Base-by-base conservation (phyloP, 805 yeast species). In the Suhomyces sp. region DNA sequence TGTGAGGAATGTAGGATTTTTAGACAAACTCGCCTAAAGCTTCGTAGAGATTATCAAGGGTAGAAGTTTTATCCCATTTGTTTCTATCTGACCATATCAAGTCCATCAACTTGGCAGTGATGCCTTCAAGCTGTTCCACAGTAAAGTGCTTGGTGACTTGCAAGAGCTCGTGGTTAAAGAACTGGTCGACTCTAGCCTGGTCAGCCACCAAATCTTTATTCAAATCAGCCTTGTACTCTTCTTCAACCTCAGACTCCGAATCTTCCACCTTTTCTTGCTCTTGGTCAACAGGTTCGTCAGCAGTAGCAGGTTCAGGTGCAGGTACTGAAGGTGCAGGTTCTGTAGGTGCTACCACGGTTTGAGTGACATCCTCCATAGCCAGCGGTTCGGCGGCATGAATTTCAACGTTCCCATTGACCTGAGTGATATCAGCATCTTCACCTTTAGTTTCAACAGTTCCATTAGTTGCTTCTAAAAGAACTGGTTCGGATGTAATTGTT, bases 71-170 rank as follows among this genome's bases (percentile, higher is more conserved):
- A 58, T 81, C 79, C 71, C 80, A 69, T 3, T 71, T 68, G 44
- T 72, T 64, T 48, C 94, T 76, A 57, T 83, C 82, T 7, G 74
- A 69, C 96, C 96, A 93, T 6, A 88, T 77, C 13, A 85, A 72
- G 46, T 87, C 91, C 73, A 88, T 82, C 47, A 91, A 62, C 45
- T 77, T 75, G 2, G 97, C 85, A 72, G 85, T 86, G 9, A 70
- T 64, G 13, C 64, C 62, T 55, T 76, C 80, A 48, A 75, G 59
- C 48, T 59, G 65, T 53, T 75, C 80, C 22, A 76, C 60, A 26
- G 67, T 72, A 53, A 56, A 72, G 44, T 68, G 62, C 23, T 66
- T 65, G 4, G 79, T 72, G n/a, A 62, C 57, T 23, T 60, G 64
- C 8, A 69, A 62, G 48, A 75, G 54, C 5, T 59, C 49, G 3